Conservation (phyloP, 179 eudicot genomes). For the Beta lomatogona region DNA sequence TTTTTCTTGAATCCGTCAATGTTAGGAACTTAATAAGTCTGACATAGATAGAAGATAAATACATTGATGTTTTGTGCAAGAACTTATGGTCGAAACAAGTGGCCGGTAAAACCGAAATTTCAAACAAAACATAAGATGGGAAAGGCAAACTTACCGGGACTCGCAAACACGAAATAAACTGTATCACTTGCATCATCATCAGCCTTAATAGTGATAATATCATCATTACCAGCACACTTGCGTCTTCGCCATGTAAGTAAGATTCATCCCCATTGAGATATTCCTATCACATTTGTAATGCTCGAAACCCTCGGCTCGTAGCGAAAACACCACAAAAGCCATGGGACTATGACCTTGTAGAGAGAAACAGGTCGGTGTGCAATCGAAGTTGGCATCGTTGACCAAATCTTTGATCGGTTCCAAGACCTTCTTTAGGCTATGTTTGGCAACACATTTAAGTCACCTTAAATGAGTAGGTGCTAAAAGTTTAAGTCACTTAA, state of each 20-base stretch:
- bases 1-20: too few relatives aligned
- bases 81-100: too few relatives aligned
- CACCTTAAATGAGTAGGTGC: too few relatives aligned
- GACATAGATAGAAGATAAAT: too few relatives aligned
- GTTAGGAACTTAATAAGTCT: too few relatives aligned
- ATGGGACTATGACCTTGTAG: conserved; percentile 78
- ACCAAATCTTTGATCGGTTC: conserved; percentile 71
- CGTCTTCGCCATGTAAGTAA: conserved; percentile 62
- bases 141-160: conserved; percentile 54
- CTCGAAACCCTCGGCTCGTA: conserved; percentile 74
- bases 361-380: conserved; percentile 64
- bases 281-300: conserved; percentile 68
- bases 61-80: too few relatives aligned
- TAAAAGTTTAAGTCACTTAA: too few relatives aligned
- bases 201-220: conserved; percentile 68
- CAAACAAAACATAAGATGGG: not conserved
- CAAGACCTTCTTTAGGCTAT: conserved; percentile 53
- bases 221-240: conserved; percentile 74
- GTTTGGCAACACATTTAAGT: too few relatives aligned
- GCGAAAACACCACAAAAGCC: conserved; percentile 61
- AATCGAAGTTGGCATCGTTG: conserved; percentile 72
- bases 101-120: too few relatives aligned
- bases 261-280: conserved; percentile 72
- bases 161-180: conserved; percentile 71
- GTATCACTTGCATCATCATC: conserved; percentile 74